Percentiles rank a stretch among this genome's conserved stretches.
Conservation (phyloP, 495 filamentous ascomycete genomes). For the Thermothielavioides terrestris region DNA sequence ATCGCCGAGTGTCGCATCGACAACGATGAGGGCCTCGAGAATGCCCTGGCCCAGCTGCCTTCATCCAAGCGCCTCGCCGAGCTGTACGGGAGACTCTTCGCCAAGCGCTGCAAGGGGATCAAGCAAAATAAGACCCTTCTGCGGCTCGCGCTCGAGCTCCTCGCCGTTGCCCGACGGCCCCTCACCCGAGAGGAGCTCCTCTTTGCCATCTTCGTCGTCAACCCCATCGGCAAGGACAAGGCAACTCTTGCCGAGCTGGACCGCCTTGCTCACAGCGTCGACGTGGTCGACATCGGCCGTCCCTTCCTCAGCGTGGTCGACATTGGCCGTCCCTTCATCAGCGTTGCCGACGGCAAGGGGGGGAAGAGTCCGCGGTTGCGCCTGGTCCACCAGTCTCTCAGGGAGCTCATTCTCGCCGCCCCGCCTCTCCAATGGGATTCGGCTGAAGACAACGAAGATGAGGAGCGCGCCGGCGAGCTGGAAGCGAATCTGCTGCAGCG, state of each 20-base stretch:
- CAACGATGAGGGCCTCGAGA: background rate
- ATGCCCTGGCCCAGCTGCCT: background rate
- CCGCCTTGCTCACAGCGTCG: background rate
- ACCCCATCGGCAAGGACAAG: background rate
- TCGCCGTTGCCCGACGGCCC: constrained; percentile 2
- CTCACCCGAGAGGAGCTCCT: constrained; percentile 2
- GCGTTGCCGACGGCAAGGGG: background rate
- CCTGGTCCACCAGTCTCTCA: constrained; percentile 26
- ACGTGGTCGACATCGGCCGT: background rate
- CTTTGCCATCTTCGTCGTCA: background rate
- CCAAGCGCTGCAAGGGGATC: background rate
- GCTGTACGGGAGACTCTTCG: background rate
- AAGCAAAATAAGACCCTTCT: background rate
- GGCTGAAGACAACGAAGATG: constrained; percentile 3
- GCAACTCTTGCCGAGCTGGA: constrained; percentile 2
- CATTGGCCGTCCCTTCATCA: constrained; percentile 8
- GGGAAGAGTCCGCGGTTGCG: background rate
- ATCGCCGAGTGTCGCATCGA: background rate
- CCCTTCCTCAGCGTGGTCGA: constrained; percentile 3
- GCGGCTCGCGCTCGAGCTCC: constrained; percentile 3
- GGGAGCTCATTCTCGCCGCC: constrained; percentile 19
- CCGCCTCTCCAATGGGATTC: constrained; percentile 14
- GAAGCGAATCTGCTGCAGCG: constrained; percentile 36
- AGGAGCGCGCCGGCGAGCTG: constrained; percentile 27
- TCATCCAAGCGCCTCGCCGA: background rate